Evolutionary conservation across 1,284 basidiomycete genomes (phyloP).

Genomic region (Pseudomicrostroma phylloplanum): DNA sequence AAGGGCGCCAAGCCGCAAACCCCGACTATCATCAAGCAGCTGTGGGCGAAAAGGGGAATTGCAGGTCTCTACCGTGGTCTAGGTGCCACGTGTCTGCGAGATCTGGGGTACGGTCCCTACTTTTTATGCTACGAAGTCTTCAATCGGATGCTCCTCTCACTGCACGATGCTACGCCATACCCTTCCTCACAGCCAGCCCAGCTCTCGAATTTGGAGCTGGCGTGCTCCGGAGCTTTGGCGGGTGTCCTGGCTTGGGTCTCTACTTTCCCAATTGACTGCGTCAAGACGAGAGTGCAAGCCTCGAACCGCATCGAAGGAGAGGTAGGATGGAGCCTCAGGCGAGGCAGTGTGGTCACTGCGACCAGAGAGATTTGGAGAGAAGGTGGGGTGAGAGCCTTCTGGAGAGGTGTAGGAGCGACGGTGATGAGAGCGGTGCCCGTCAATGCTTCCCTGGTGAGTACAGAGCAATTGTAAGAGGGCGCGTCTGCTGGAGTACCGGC

Average conservation of each 20-base stretch:
- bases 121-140: constrained; percentile 38
- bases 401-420: constrained; percentile 36
- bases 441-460: constrained; percentile 29
- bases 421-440: constrained; percentile 33
- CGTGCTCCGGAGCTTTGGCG: constrained; percentile 33
- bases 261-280: constrained; percentile 41
- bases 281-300: constrained; percentile 46
- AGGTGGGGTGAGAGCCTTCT: constrained; percentile 33
- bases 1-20: constrained; percentile 14
- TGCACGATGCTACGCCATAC: constrained; percentile 2
- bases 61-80: constrained; percentile 33
- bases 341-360: background rate
- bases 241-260: constrained; percentile 41
- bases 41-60: constrained; percentile 22
- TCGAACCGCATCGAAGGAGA: constrained; percentile 16
- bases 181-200: background rate
- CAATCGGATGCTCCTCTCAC: constrained; percentile 19
- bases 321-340: constrained; percentile 18
- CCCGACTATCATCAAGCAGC: constrained; percentile 18
- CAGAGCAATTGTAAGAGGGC: too few species aligned
- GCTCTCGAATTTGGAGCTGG: constrained; percentile 28
- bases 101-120: constrained; percentile 40
- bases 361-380: constrained; percentile 4
- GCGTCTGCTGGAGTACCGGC: too few species aligned
- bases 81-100: constrained; percentile 31